Conservation (phyloP, 2,329 filamentous ascomycete species). For the Hypoxylon sp. region DNA sequence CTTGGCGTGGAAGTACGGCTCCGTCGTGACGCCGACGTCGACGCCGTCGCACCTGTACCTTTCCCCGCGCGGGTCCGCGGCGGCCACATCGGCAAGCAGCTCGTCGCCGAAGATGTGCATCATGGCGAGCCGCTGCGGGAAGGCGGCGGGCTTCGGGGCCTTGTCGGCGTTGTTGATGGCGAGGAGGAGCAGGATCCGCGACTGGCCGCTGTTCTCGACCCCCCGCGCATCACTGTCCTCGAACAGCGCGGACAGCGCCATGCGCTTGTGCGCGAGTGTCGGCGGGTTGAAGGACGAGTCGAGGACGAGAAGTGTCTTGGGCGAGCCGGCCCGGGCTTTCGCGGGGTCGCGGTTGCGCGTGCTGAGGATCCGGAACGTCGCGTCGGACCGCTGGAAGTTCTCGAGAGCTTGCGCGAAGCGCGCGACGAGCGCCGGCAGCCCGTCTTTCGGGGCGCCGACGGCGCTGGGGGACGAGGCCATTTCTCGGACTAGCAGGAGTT, state of each 20-base stretch:
- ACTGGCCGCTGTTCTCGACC: slow-evolving; percentile 1
- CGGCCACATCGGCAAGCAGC: slow-evolving; percentile 43
- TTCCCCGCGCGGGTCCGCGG: neutral
- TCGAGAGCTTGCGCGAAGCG: slow-evolving; percentile 56
- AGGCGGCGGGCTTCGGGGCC: slow-evolving; percentile 70
- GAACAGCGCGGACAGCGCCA: slow-evolving; percentile 58
- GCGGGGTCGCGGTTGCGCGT: slow-evolving; percentile 42
- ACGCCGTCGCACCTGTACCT: slow-evolving; percentile 45
- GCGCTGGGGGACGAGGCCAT: slow-evolving; percentile 27
- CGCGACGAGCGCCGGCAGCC: slow-evolving; percentile 44
- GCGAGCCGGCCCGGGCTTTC: slow-evolving; percentile 36
- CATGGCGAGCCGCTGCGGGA: slow-evolving; percentile 72
- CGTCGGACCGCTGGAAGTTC: slow-evolving; percentile 53
- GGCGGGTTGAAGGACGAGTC: slow-evolving; percentile 76
- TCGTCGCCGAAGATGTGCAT: slow-evolving; percentile 74
- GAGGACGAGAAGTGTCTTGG: slow-evolving; percentile 60
- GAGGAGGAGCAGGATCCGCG: slow-evolving; percentile 65
- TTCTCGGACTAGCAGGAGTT: neutral
- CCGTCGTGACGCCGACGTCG: slow-evolving; percentile 75
- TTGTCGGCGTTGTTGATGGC: slow-evolving; percentile 73
- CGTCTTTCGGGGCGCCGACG: slow-evolving; percentile 29
- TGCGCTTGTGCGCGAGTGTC: slow-evolving; percentile 65
- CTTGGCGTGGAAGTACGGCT: slow-evolving; percentile 80
- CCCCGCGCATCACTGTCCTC: slow-evolving; percentile 4
- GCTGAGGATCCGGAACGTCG: slow-evolving; percentile 56